These are phyloP conservation scores for Cladosporium cucumerinum DNA, from an alignment of 2,329 filamentous ascomycete species.

Conservation along the genomic window DNA sequence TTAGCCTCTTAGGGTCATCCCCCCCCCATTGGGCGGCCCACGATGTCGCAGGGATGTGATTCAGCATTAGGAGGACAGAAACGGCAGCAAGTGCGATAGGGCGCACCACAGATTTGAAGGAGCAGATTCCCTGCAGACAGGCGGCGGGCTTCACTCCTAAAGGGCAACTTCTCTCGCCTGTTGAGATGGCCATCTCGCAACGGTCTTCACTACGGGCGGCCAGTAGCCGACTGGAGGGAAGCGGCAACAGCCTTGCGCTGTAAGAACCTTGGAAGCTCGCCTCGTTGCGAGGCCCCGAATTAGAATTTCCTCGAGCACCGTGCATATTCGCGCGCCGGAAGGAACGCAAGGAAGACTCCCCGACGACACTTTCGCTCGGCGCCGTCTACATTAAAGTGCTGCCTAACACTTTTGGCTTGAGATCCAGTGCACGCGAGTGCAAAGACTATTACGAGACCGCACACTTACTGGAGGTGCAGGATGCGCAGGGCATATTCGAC, in stretches of 20 bases:
- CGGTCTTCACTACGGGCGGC: not conserved
- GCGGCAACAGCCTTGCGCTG: not conserved
- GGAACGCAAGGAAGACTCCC: not conserved
- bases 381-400: not conserved
- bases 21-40: not conserved
- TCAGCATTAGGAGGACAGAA: not conserved
- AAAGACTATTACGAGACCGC: not conserved
- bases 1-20: not conserved
- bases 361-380: not conserved
- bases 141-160: not conserved
- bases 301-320: not conserved
- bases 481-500: not conserved
- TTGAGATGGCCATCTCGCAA: constrained; percentile 2
- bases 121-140: not conserved
- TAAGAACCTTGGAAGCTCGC: not conserved
- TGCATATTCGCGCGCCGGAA: not conserved
- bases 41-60: not conserved
- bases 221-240: not conserved
- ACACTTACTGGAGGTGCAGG: not conserved
- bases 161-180: not conserved
- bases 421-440: not conserved
- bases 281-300: not conserved
- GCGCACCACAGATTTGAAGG: not conserved
- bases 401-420: not conserved
- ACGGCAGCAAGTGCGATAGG: not conserved